Base-by-base conservation (phyloP, 129 eudicot genomes). In the Centrapalus pauciflorus region DNA sequence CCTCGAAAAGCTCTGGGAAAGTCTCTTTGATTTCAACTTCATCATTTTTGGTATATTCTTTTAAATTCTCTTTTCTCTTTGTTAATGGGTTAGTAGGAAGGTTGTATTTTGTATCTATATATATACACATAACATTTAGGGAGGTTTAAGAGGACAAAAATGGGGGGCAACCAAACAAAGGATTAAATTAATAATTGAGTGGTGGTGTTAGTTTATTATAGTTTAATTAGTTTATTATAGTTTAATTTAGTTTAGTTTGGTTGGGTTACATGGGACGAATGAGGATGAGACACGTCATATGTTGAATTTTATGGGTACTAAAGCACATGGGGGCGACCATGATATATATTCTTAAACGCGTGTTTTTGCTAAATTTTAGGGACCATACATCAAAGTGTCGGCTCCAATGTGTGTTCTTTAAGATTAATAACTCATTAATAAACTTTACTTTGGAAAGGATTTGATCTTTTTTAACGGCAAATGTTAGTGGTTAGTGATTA, bases 11-110 rank as follows among this genome's bases (percentile, higher is more conserved):
- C 87, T 90, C 14, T 85, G 72, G 7, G 63, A 86, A 54, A 90
- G 69, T 64, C 84, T 87, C 82, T 72, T 90, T 61, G 97, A 77
- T 72, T 83, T 87, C 38, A 90, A 60, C 64, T 80, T 87, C 64
- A 87, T 75, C 87, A 80, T 81, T 32, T 51, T 77, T 60, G 11
- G 23, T 64, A 16, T 20, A 5, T 21, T 9, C 19, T n/a, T 68
- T 27, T 65, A 58, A 0, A 23, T 75, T 13, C 46, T 7, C 13
- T 45, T 20, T 70, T 48, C 11, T 48, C 19, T 59, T 14, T 40
- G 10, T 48, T 41, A 61, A 41, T 13, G 26, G 14, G 21, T 43
- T 29, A 55, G 60, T 56, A 66, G n/a, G 8, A 43, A 10, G 66
- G 66, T 55, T 66, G 61, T 74, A 56, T 56, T 55, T 74, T n/a